Evolutionary conservation across 371 early-diverging fungal species (phyloP), one percentile per base, ranked within the genome.

Genomic region (Enterospora canceri): DNA sequence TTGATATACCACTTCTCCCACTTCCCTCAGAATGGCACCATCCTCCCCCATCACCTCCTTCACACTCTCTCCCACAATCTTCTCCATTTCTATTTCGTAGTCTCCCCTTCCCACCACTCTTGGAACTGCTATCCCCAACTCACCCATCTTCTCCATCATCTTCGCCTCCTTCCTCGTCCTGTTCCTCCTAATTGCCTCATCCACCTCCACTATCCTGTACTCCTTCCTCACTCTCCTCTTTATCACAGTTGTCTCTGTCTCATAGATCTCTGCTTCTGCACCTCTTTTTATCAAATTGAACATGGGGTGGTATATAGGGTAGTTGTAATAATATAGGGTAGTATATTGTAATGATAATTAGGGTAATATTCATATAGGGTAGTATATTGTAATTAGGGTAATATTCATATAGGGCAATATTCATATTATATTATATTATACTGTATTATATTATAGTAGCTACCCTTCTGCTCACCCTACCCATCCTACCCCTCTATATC

Each of bases 1-100:
- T 67, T 76, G 76, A 2, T 86, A 87, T 30, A 97, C 62, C 0
- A 71, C 29, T 51, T 29, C 32, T 12, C 73, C 72, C 31, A 71
- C 30, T 21, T 62, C 57, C 31, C 35, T 30, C 5, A 74, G 21
- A 28, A 57, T 57, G 49, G 34, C 57, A 19, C 1, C 30, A 3
- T 31, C 21, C n/a, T 53, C 23, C 16, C 4, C 26, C 62, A 61
- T 65, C 16, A 63, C n/a, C 18, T 65, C 66, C 65, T 67, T 69
- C 28, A 79, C 34, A 26, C 63, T 58, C 26, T 21, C 57, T 29
- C 79, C 77, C 12, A 51, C 40, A 24, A 76, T 61, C 47, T 65
- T 68, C 48, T 75, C 65, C 75, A 79, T 76, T 21, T n/a, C 23
- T 48, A 79, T 75, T 2, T 58, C 67, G 49, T 69, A 60, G 16